phyloP scores from a whole-genome alignment of 805 yeast genomes.

The Candida awuae region DNA sequence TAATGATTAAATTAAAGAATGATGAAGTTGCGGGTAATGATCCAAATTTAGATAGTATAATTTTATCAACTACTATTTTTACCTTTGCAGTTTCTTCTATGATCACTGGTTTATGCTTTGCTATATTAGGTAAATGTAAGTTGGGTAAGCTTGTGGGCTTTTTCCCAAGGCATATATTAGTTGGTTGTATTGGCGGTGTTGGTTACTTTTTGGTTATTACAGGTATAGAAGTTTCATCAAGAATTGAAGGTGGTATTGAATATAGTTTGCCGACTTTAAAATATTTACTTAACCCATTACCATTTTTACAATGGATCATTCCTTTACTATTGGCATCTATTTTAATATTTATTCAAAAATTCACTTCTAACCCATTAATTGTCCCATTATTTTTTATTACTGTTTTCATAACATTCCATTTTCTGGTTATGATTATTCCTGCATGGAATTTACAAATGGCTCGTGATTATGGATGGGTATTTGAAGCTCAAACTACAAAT shows the following conservation, averaged over 20 bases:
- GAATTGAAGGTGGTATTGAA: slow-evolving; percentile 64
- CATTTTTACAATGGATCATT: slow-evolving; percentile 57
- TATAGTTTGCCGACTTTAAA: slow-evolving; percentile 53
- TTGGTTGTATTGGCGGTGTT: slow-evolving; percentile 98
- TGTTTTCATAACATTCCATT: slow-evolving; percentile 64
- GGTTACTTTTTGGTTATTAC: slow-evolving; percentile 88
- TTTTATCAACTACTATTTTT: slow-evolving; percentile 59
- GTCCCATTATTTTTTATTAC: slow-evolving; percentile 75
- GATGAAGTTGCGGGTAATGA: slow-evolving; percentile 49
- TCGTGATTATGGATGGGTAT: slow-evolving; percentile 79
- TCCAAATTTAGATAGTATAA: slow-evolving; percentile 4
- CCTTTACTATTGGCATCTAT: slow-evolving; percentile 60
- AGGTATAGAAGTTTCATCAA: slow-evolving; percentile 84
- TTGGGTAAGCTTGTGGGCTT: slow-evolving; percentile 87
- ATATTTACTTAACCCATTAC: slow-evolving; percentile 35
- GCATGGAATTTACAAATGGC: slow-evolving; percentile 52
- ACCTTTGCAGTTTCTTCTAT: slow-evolving; percentile 78
- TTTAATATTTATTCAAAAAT: slow-evolving; percentile 55
- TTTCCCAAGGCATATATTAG: slow-evolving; percentile 91
- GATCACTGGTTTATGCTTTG: slow-evolving; percentile 80
- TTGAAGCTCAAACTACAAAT: slow-evolving; percentile 51
- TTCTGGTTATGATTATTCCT: slow-evolving; percentile 58
- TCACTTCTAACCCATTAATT: slow-evolving; percentile 53
- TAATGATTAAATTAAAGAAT: slow-evolving; percentile 38
- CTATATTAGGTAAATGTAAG: slow-evolving; percentile 63